Base-by-base conservation (phyloP, 2,329 filamentous ascomycete genomes). In the Penicillium sp. region DNA sequence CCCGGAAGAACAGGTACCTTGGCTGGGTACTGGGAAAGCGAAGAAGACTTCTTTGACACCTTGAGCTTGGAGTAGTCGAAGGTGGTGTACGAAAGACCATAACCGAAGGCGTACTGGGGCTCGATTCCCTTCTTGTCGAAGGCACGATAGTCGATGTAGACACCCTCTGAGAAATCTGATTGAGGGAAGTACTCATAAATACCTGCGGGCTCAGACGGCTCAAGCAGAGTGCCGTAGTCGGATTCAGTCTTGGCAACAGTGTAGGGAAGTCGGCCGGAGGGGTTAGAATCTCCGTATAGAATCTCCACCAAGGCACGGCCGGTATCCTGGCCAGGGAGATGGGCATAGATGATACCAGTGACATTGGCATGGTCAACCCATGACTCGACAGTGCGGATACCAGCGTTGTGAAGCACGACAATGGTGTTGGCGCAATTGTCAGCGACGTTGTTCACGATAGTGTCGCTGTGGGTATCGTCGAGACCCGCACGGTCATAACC, bases 341-440 rank as follows among this genome's bases (percentile, higher is more conserved):
- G 86, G 4, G 84, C 86, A 62, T 85, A 85, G 0, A 90, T 77
- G 16, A 90, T 75, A 1, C 81, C 85, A 0, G 85, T 88, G 33
- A 90, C 81, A 60, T 89, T 89, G 8, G 80, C 75, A 57, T 90
- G 81, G 49, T 88, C 82, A 58, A 85, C 77, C 76, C 85, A 90
- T 1, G 76, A 74, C 14, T 63, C 60, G 0, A 89, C 81, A 19
- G 47, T 26, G 9, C 51, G 46, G 43, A 58, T 54, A 8, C 51
- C 55, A 13, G 55, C 55, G 14, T 58, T 58, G 39, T 58, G 55
- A 25, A 58, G 33, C 8, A 58, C 42, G 42, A 58, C 45, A 6
- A 58, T 27, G 9, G 50, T 58, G 31, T 58, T 58, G 29, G 35
- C 19, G 27, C 55, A 58, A 8, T 78, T 76, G 8, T 77, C 72